Evolutionary conservation across 2,329 filamentous ascomycete genomes (phyloP), one percentile per base, ranked within the genome.

Genomic region (Colletotrichum orbiculare): DNA sequence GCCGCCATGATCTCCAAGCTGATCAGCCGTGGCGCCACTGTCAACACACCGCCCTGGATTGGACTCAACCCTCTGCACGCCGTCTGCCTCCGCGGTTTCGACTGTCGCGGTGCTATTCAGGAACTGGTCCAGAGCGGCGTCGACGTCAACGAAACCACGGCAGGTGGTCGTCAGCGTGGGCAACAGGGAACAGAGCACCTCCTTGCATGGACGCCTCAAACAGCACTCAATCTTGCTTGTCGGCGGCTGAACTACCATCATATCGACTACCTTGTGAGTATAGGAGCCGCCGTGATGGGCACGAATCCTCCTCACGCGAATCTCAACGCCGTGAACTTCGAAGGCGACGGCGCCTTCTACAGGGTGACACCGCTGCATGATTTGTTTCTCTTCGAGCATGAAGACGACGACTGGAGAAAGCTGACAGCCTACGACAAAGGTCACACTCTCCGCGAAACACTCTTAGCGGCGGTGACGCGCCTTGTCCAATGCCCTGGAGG

Each of bases 41-140:
- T 61, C 10, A 43, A 50, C 8, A 61, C 39, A 6, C 45, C 56
- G 10, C 33, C 17, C 6, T n/a, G 13, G 2, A 33, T 61, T 10
- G 61, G 61, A 7, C 43, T 61, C 38, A 64, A 64, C 38, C 56
- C 61, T 11, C 42, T 64, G 1, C 61, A 64, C 12, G 57, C 57
- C 6, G 49, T 60, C 8, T 60, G 61, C 45, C 56, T 60, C 5
- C 56, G 56, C 38, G 42, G 25, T 4, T 15, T n/a, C 25, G 11
- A 60, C 38, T 64, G 57, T 10, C 38, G 15, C n/a, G 34, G 37
- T 7, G 49, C 56, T 33, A 54, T 64, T 1, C 34, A 34, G 6
- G 61, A 61, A 8, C 56, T 64, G 8, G 43, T 64, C n/a, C n/a
- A 12, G 6, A 37, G 3, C n/a, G 50, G 56, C 17, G 8, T 54